Evolutionary conservation across 371 early-diverging fungal genomes (phyloP), one percentile per base, ranked within the genome.

Genomic region (Mortierella sp.): DNA sequence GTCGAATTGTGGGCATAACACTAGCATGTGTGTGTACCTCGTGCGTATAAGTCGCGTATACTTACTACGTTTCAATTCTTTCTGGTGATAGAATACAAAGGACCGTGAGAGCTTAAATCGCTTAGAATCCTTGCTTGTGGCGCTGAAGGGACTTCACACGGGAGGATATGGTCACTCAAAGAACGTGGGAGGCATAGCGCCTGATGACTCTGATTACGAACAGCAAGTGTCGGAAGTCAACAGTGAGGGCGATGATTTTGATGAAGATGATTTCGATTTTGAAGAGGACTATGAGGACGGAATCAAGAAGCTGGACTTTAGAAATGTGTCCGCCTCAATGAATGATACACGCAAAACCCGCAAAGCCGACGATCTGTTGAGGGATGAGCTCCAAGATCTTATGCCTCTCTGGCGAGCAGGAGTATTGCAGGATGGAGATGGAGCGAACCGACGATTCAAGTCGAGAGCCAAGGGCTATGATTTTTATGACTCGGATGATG

Each of bases 361-460:
- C 35, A 65, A 66, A 40, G 69, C 55, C 0, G 81, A 81, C 20
- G 70, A 81, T 58, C 64, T 81, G 39, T 43, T 81, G 35, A 37
- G 80, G 9, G 72, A 79, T 37, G 76, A 79, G 26, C 60, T 72
- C 22, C 32, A 58, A 30, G 65, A 75, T 47, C 37, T 81, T 24
- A 51, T 81, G 60, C 81, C 81, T 0, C 73, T 81, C 24, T 81
- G 81, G 81, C 66, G 58, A 43, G 63, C 81, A 1, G 81, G 81
- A 11, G 76, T 67, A 5, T 45, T 81, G 55, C 70, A 62, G 35
- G 64, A 81, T 54, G 81, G 73, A 5, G 81, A 75, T 62, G 74
- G 67, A 2, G 64, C 70, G 11, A 54, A 66, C 35, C 52, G 67
- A 26, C 58, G 65, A 20, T 66, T 70, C 55, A 70, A 68, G 37